A percentile compares a stretch with the other conserved stretches of the same genome.
Conservation (phyloP, 2,329 filamentous ascomycete species). For the Pyrenochaeta sp. region DNA sequence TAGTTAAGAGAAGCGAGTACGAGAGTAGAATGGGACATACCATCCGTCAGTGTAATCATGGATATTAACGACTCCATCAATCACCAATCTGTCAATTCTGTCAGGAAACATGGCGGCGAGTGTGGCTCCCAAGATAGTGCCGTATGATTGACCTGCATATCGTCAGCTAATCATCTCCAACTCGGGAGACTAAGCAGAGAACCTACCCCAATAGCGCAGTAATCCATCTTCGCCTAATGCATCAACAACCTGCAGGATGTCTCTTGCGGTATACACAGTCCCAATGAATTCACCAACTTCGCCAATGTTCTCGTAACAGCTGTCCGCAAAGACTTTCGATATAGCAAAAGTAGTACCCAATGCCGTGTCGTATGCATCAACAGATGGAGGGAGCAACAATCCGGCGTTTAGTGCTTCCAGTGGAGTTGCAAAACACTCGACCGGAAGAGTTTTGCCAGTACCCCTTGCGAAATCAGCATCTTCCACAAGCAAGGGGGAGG, state of each 20-base stretch:
- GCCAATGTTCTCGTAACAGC: constrained; percentile 48
- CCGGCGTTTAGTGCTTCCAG: constrained; percentile 17
- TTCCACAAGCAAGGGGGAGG: background rate
- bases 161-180: constrained; percentile 45
- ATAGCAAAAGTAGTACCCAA: constrained; percentile 27
- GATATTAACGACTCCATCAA: constrained; percentile 54
- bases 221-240: constrained; percentile 53
- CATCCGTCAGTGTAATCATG: constrained; percentile 11
- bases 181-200: no score
- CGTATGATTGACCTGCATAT: constrained; percentile 42
- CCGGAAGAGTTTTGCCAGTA: background rate
- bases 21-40: background rate
- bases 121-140: constrained; percentile 46
- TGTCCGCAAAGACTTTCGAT: constrained; percentile 23
- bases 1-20: background rate
- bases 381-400: constrained; percentile 11
- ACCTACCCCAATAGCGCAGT: constrained; percentile 52
- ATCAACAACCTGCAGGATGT: constrained; percentile 57
- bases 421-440: background rate
- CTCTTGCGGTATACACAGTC: constrained; percentile 55
- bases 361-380: constrained; percentile 10
- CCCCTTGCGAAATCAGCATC: constrained; percentile 1
- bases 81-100: constrained; percentile 24
- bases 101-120: constrained; percentile 34
- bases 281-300: constrained; percentile 38